Base-by-base conservation (phyloP, 441 rosid species). In the Dalechampia spathulata region DNA sequence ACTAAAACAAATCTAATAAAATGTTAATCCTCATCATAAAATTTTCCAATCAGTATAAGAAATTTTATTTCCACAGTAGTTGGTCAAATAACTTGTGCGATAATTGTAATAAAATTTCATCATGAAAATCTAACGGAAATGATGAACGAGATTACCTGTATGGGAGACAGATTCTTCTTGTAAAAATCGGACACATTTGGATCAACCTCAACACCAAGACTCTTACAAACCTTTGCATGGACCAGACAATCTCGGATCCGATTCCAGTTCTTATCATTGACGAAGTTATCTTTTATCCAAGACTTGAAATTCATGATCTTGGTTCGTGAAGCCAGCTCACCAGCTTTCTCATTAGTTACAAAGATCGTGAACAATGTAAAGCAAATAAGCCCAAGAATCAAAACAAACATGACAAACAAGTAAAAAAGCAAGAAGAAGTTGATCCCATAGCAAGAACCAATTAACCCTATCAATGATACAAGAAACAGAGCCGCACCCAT, bases 381-480 rank as follows among this genome's bases (percentile, higher is more conserved):
- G 3, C 19, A 60, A 5, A 77, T 45, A 14, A 82, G 63, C 19
- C 67, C 74, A 15, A 81, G 20, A 1, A 79, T 55, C 55, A 80
- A 52, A 26, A 71, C 17, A 49, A 83, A 75, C 66, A 75, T 51
- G 39, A 83, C 53, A 7, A 71, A 22, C 7, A 77, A 61, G 50
- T 85, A 85, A 11, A 85, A 7, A 8, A 70, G 55, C 30, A 83
- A 67, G 49, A 83, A 27, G 22, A 64, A 17, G 46, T 71, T 73
- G 52, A 57, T 36, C 39, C 64, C 53, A 30, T 66, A 73, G n/a
- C 63, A 76, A 5, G 76, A 58, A 7, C 85, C 90, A 13, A 75
- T 28, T 6, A 81, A 42, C n/a, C 90, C 90, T 47, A 81, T 42
- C 36, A 75, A 30, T 5, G 90, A 77, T 20, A 83, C 63, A 32